Evolutionary conservation across 345 rosid genomes (phyloP).

Genomic region (Bruguiera sexangula): DNA sequence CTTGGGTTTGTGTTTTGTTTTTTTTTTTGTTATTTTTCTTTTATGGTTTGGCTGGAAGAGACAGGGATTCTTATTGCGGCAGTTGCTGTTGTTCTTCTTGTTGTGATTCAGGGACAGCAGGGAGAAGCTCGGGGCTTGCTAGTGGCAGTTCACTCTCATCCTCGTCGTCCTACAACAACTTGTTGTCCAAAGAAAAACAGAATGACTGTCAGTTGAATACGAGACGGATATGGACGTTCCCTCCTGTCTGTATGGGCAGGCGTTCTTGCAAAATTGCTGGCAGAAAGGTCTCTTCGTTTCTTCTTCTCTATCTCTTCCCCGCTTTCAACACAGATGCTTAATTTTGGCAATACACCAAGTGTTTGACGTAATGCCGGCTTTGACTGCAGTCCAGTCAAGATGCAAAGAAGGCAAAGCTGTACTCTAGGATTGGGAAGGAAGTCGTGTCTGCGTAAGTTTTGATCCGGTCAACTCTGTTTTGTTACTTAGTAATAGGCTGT

Average conservation of each 20-base stretch:
- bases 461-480: slow-evolving; percentile 13
- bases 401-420: slow-evolving; percentile 78
- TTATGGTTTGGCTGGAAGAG: not conserved
- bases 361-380: slow-evolving; percentile 35
- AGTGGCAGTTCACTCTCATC: slow-evolving; percentile 31
- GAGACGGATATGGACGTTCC: slow-evolving; percentile 54
- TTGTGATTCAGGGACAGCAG: slow-evolving; percentile 24
- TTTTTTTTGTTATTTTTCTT: too few relatives aligned
- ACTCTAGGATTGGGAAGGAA: slow-evolving; percentile 79
- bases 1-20: not conserved
- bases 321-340: not conserved
- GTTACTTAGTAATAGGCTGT: not conserved
- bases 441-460: slow-evolving; percentile 83
- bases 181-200: slow-evolving; percentile 16
- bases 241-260: slow-evolving; percentile 84
- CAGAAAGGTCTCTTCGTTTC: slow-evolving; percentile 51
- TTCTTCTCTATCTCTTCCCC: not conserved
- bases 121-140: slow-evolving; percentile 13
- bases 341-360: slow-evolving; percentile 13
- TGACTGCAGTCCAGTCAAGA: slow-evolving; percentile 70
- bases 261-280: slow-evolving; percentile 90
- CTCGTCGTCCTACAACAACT: slow-evolving; percentile 24
- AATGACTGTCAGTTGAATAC: slow-evolving; percentile 20
- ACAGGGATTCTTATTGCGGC: not conserved
- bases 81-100: not conserved